Conservation (phyloP, 805 yeast genomes). For the Saccharomycodes ludwigii region DNA sequence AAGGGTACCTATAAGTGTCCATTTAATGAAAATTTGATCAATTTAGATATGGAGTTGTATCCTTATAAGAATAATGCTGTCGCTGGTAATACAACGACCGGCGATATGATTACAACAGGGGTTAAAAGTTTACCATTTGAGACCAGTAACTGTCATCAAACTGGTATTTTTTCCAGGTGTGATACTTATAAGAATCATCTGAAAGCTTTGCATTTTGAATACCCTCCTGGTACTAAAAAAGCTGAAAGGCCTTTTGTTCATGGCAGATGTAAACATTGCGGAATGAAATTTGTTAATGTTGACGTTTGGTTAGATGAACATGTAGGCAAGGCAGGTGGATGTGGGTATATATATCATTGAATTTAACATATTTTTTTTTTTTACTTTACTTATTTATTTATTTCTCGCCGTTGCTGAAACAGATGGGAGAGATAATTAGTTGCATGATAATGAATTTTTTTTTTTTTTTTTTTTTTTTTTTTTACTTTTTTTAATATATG, state of each 20-base stretch:
- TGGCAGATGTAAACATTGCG: constrained; percentile 76
- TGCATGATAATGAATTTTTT: too few relatives aligned
- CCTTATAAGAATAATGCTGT: constrained; percentile 14
- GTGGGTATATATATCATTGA: too few relatives aligned
- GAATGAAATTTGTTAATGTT: constrained; percentile 47
- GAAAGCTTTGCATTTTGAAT: constrained; percentile 79
- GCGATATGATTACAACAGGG: constrained; percentile 18
- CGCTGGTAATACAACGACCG: too few relatives aligned
- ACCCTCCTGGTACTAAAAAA: constrained; percentile 79
- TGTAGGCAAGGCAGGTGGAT: too few relatives aligned
- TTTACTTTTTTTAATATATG: too few relatives aligned
- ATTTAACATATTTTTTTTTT: too few relatives aligned
- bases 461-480: too few relatives aligned
- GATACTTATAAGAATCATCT: constrained; percentile 88
- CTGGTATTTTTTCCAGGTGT: constrained; percentile 79
- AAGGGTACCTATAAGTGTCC: constrained; percentile 63
- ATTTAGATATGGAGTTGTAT: constrained; percentile 20
- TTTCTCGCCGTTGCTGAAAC: too few relatives aligned
- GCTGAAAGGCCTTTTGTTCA: constrained; percentile 53
- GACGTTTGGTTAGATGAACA: constrained; percentile 73
- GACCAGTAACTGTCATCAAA: constrained; percentile 48
- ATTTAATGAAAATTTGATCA: constrained; percentile 27
- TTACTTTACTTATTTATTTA: too few relatives aligned
- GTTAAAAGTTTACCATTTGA: constrained; percentile 15
- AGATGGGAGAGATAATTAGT: too few relatives aligned